Evolutionary conservation across 140 eudicot species (phyloP).

Genomic region (Bidens hawaiensis): DNA sequence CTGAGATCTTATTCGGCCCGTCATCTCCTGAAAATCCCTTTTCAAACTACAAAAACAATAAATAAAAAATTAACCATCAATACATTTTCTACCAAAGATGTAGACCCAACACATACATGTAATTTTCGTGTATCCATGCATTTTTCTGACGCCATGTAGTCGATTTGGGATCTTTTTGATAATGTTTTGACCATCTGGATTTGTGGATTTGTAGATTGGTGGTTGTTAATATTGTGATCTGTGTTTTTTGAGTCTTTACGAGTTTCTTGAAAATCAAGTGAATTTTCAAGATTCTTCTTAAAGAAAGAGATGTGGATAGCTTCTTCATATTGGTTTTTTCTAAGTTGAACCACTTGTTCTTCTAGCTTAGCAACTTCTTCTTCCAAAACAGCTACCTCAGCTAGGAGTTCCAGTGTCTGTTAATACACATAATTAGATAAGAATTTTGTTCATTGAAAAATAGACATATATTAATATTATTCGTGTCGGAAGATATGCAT

Average conservation of each 20-base stretch:
- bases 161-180: slow-evolving; percentile 35
- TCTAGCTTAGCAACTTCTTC: slow-evolving; percentile 86
- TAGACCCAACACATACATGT: slow-evolving; percentile 31
- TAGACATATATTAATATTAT: background rate
- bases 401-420: slow-evolving; percentile 79
- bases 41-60: slow-evolving; percentile 34
- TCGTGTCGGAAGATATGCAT: background rate
- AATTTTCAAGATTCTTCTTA: slow-evolving; percentile 49
- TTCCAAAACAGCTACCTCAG: slow-evolving; percentile 92
- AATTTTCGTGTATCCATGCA: slow-evolving; percentile 31
- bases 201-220: slow-evolving; percentile 26
- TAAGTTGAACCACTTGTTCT: slow-evolving; percentile 69
- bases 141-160: slow-evolving; percentile 36
- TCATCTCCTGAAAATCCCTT: slow-evolving; percentile 40
- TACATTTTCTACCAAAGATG: background rate
- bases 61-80: slow-evolving; percentile 6
- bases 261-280: slow-evolving; percentile 35
- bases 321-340: slow-evolving; percentile 75
- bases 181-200: slow-evolving; percentile 26
- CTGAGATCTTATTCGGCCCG: slow-evolving; percentile 69
- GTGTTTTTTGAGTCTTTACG: slow-evolving; percentile 29
- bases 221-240: slow-evolving; percentile 13
- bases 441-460: background rate
- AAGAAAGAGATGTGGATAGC: slow-evolving; percentile 55
- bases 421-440: slow-evolving; percentile 7